Evolutionary conservation across 1,284 basidiomycete genomes (phyloP).

Genomic region (Papiliotrema terrestris): DNA sequence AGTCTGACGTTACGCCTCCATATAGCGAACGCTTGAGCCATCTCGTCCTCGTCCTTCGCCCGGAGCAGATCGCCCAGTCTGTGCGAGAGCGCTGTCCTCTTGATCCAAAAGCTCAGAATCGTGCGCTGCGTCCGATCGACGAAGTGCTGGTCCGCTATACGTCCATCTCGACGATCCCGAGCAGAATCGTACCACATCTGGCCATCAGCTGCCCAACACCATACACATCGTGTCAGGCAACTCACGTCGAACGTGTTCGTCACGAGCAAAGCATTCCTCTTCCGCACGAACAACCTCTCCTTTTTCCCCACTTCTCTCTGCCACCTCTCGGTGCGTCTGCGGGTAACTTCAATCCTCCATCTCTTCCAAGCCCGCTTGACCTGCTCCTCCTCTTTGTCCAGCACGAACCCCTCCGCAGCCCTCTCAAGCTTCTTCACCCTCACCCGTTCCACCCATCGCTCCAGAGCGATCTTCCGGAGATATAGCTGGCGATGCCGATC

Average conservation of each 20-base stretch:
- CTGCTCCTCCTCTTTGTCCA: not conserved
- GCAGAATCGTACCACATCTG: conserved; percentile 11
- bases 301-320: conserved; percentile 28
- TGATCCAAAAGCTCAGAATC: not conserved
- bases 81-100: not conserved
- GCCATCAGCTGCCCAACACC: conserved; percentile 5
- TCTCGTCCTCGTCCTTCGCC: not conserved
- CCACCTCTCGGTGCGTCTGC: conserved; percentile 30
- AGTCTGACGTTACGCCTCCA: not conserved
- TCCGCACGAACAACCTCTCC: conserved; percentile 15
- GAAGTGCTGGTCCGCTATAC: conserved; percentile 4
- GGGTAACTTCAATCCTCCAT: conserved; percentile 26
- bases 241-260: conserved; percentile 23
- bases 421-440: conserved; percentile 15
- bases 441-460: conserved; percentile 20
- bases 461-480: conserved; percentile 16
- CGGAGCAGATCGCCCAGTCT: not conserved
- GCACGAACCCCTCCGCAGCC: conserved; percentile 7
- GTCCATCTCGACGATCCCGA: conserved; percentile 4
- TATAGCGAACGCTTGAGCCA: not conserved
- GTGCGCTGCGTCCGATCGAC: not conserved
- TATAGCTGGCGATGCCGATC: conserved; percentile 26
- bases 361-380: conserved; percentile 11
- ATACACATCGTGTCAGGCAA: no score
- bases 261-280: conserved; percentile 4